Percentiles rank a stretch among this genome's conserved stretches.
These are phyloP conservation scores for Tanozyma kutaoensis DNA, from an alignment of 805 yeast species.

Conservation along the genomic window DNA sequence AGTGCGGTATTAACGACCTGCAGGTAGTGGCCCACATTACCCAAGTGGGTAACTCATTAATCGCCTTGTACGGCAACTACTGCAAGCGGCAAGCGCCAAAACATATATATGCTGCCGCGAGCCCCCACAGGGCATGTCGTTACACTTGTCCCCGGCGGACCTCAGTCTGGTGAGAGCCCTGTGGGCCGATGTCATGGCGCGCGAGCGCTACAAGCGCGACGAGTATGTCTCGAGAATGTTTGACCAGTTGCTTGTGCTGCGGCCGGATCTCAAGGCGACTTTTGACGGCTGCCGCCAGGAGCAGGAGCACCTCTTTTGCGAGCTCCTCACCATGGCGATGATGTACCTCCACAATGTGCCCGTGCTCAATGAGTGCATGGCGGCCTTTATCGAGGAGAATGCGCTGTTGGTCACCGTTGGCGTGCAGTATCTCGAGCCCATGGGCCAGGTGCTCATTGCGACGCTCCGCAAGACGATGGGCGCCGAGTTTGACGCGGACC, in stretches of 20 bases:
- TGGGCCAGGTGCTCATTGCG: conserved; percentile 25
- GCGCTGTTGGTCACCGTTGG: conserved; percentile 11
- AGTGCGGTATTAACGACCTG: no score
- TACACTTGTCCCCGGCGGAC: conserved; percentile 5
- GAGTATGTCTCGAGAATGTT: conserved; percentile 18
- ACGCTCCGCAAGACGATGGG: conserved; percentile 25
- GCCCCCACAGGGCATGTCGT: no score
- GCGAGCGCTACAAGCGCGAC: conserved; percentile 15
- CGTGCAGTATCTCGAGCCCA: conserved; percentile 22
- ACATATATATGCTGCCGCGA: no score
- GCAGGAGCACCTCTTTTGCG: conserved; percentile 22
- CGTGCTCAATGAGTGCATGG: conserved; percentile 19
- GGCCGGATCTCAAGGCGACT: conserved; percentile 11
- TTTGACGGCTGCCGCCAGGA: conserved; percentile 13
- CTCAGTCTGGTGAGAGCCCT: conserved; percentile 12
- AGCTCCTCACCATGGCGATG: conserved; percentile 18
- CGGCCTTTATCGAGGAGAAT: conserved; percentile 18
- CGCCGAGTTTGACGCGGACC: conserved; percentile 12
- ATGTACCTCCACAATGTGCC: conserved; percentile 14
- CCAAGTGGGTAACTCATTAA: no score
- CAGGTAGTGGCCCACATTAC: no score
- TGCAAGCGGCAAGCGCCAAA: no score
- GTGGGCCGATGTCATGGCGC: conserved; percentile 20
- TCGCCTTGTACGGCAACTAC: no score
- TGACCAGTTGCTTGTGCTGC: conserved; percentile 18